Percentiles rank a stretch among this genome's conserved stretches.
Conservation (phyloP, 345 rosid species). For the Pelargonium nanum region DNA sequence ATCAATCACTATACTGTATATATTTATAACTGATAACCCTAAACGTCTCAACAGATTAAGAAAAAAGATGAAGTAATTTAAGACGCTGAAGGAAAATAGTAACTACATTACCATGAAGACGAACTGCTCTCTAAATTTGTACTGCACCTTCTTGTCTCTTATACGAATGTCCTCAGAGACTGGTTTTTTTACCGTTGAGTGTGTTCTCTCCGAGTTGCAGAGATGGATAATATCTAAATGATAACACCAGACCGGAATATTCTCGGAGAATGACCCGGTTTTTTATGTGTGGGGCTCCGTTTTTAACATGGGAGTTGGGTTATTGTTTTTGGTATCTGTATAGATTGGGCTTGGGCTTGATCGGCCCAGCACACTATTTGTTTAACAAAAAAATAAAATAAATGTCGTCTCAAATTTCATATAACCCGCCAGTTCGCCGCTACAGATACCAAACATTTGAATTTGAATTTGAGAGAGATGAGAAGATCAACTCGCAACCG, state of each 20-base stretch:
- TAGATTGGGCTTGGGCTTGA: background rate
- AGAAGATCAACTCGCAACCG: background rate
- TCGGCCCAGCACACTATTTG: no score
- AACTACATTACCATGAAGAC: background rate
- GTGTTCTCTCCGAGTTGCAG: background rate
- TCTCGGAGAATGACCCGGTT: background rate
- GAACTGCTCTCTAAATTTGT: background rate
- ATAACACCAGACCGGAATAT: background rate
- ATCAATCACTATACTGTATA: background rate
- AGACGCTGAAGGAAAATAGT: background rate
- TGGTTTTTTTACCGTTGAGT: background rate
- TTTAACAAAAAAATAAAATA: background rate
- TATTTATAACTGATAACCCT: background rate
- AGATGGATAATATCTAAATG: background rate
- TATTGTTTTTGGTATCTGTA: no score
- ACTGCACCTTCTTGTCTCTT: background rate
- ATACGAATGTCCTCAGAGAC: background rate
- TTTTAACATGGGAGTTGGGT: no score
- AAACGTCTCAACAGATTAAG: background rate
- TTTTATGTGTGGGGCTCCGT: background rate
- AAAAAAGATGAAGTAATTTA: no score
- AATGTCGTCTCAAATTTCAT: slow-evolving; percentile 5
- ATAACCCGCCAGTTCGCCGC: slow-evolving; percentile 12
- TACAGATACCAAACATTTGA: background rate
- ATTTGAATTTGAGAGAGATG: background rate